Conservation (phyloP, 1,284 basidiomycete species). For the Tilletia walkeri region DNA sequence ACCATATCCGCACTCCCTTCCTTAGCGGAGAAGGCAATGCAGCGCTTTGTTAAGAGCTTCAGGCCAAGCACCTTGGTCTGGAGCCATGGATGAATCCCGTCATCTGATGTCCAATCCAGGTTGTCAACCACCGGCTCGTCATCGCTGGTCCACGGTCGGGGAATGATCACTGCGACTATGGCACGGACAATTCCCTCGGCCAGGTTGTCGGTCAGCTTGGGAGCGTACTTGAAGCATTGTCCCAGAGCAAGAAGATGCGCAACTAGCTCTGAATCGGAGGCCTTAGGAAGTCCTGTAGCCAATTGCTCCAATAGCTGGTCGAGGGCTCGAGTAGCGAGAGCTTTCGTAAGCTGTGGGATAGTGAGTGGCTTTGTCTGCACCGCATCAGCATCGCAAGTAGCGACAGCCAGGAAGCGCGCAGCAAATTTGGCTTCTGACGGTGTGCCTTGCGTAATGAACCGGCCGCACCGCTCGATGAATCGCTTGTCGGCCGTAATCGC, state of each 20-base stretch:
- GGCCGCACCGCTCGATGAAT: conserved; percentile 66
- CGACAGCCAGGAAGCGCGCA: conserved; percentile 65
- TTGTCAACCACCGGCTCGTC: conserved; percentile 12
- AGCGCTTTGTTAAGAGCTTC: conserved; percentile 38
- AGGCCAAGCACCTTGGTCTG: conserved; percentile 35
- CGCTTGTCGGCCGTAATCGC: conserved; percentile 42
- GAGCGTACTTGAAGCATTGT: conserved; percentile 71
- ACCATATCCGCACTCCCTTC: conserved; percentile 33
- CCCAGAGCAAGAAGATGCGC: conserved; percentile 71
- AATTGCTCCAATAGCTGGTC: conserved; percentile 62
- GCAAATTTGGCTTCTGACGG: conserved; percentile 81
- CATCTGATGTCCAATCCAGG: conserved; percentile 41
- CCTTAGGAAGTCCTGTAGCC: conserved; percentile 62
- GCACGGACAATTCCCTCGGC: conserved; percentile 75
- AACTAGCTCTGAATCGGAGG: conserved; percentile 64
- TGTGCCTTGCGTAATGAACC: conserved; percentile 67
- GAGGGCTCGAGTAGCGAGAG: conserved; percentile 21
- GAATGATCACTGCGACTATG: conserved; percentile 60
- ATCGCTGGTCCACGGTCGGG: conserved; percentile 15
- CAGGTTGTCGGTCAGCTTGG: conserved; percentile 72
- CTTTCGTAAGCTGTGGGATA: conserved; percentile 20
- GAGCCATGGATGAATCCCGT: conserved; percentile 29
- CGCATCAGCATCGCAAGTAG: neutral
- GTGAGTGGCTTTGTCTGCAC: conserved; percentile 22
- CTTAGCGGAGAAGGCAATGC: conserved; percentile 33